A percentile compares a stretch with the other conserved stretches of the same genome.
These are phyloP conservation scores for Haplosporangium gracile DNA, from an alignment of 192 early-diverging fungal species.

Conservation along the genomic window DNA sequence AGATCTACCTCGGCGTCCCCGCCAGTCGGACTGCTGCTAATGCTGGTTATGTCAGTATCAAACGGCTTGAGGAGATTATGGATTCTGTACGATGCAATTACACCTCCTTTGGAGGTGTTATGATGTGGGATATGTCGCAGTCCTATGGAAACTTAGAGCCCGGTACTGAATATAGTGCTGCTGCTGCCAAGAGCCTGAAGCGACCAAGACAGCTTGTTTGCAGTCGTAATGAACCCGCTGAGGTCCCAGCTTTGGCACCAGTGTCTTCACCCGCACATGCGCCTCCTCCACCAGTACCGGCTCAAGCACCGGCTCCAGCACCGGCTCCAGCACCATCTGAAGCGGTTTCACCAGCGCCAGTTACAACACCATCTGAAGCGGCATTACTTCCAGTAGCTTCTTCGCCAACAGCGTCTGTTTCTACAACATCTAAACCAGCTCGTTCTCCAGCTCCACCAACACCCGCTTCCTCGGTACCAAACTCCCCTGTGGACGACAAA, in stretches of 20 bases:
- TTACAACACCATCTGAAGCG: no score
- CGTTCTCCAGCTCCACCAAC: not conserved
- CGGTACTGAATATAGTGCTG: slow-evolving; percentile 12
- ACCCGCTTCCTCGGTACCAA: not conserved
- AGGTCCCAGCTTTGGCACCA: not conserved
- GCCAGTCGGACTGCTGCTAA: slow-evolving; percentile 68
- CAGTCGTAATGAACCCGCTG: not conserved
- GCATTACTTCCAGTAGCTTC: no score
- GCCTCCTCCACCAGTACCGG: not conserved
- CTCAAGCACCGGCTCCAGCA: not conserved
- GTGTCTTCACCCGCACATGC: not conserved
- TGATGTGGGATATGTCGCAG: slow-evolving; percentile 83
- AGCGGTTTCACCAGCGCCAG: no score
- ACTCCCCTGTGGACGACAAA: not conserved
- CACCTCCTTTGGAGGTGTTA: slow-evolving; percentile 75
- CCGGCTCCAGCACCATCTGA: not conserved
- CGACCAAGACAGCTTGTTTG: slow-evolving; percentile 16
- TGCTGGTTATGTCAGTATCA: slow-evolving; percentile 68
- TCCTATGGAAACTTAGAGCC: slow-evolving; percentile 64
- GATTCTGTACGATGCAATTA: slow-evolving; percentile 63
- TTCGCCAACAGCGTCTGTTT: no score
- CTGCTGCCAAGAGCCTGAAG: slow-evolving; percentile 17
- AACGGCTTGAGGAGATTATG: slow-evolving; percentile 63
- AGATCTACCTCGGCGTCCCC: slow-evolving; percentile 74
- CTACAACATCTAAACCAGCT: no score